Percentiles rank a stretch among this genome's conserved stretches.
These are phyloP conservation scores for Cyclaneusma minus DNA, from an alignment of 2,329 filamentous ascomycete genomes.

Conservation along the genomic window DNA sequence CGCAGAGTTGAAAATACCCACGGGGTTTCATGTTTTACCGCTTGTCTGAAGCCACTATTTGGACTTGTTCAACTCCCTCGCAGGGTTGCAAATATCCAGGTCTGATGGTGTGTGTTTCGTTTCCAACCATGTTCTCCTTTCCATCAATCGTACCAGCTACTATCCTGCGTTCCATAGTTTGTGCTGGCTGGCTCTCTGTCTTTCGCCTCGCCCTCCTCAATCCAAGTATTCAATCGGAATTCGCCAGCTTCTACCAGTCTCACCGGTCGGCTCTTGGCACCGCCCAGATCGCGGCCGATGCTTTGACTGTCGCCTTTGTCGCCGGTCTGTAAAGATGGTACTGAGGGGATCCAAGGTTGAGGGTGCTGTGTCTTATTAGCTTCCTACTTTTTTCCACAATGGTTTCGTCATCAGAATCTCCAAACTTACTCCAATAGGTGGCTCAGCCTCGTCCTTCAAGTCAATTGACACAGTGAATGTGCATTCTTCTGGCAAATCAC, in stretches of 20 bases:
- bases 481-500: constrained; percentile 43
- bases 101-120: too few relatives aligned
- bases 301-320: constrained; percentile 14
- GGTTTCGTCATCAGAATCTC: not conserved
- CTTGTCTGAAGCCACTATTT: too few relatives aligned
- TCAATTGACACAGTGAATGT: constrained; percentile 68
- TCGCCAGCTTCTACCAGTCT: constrained; percentile 48
- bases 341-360: constrained; percentile 43
- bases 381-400: constrained; percentile 3
- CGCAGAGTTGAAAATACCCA: too few relatives aligned
- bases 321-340: constrained; percentile 21
- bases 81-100: too few relatives aligned
- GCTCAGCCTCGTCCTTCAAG: constrained; percentile 40
- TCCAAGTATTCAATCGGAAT: constrained; percentile 52
- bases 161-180: too few relatives aligned
- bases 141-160: too few relatives aligned
- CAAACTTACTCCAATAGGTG: constrained; percentile 39
- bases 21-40: too few relatives aligned
- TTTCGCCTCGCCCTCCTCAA: constrained; percentile 47
- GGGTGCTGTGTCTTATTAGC: constrained; percentile 28
- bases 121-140: too few relatives aligned
- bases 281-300: constrained; percentile 25
- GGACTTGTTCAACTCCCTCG: too few relatives aligned
- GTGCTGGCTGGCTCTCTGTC: too few relatives aligned
- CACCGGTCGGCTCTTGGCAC: constrained; percentile 41